A percentile compares a stretch with the other conserved stretches of the same genome.
These are phyloP conservation scores for Artemisia annua DNA, from an alignment of 129 eudicot species.

Conservation along the genomic window DNA sequence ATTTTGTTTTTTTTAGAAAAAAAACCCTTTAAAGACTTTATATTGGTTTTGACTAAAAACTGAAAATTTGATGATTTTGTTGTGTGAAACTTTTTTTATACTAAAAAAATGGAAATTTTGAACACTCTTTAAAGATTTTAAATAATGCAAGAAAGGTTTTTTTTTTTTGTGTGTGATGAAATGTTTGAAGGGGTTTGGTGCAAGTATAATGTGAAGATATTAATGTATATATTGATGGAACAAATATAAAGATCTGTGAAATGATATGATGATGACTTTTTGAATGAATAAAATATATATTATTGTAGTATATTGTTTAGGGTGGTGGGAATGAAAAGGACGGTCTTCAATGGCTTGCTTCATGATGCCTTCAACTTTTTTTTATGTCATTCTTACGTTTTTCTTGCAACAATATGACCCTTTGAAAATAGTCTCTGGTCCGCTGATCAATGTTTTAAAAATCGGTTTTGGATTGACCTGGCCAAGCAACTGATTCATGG, in stretches of 20 bases:
- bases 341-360: conserved; percentile 26
- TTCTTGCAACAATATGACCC: too few species aligned
- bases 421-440: too few species aligned
- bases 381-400: too few species aligned
- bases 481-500: too few species aligned
- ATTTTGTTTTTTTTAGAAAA: too few species aligned
- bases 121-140: neutral
- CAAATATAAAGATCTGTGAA: conserved; percentile 29
- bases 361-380: neutral
- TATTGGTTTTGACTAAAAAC: conserved; percentile 9
- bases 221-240: conserved; percentile 6
- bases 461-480: too few species aligned
- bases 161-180: too few species aligned
- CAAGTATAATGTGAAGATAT: conserved; percentile 11
- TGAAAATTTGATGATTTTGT: neutral
- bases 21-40: conserved; percentile 1
- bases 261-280: neutral
- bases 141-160: too few species aligned
- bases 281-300: neutral
- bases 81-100: too few species aligned
- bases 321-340: conserved; percentile 33
- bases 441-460: too few species aligned
- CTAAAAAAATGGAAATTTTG: neutral
- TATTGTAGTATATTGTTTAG: neutral
- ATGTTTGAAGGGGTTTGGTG: conserved; percentile 31